phyloP scores from a whole-genome alignment of 352 stramenopile genomes.

The Globisporangium lucens region DNA sequence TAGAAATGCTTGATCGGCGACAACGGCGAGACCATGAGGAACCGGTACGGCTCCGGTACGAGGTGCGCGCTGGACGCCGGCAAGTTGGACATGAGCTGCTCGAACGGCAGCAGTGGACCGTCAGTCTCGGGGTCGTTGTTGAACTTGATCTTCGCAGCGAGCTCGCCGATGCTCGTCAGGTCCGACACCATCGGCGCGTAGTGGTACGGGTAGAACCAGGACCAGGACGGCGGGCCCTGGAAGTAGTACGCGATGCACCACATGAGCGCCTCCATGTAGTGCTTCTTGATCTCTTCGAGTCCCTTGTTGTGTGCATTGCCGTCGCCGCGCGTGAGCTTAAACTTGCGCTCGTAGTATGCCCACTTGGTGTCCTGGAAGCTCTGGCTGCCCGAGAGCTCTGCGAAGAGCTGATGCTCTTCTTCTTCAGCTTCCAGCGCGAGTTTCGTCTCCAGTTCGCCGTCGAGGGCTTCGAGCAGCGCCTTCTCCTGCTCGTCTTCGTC shows the following conservation, averaged over 20 bases:
- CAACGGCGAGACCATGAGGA: slow-evolving; percentile 94
- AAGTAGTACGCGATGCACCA: slow-evolving; percentile 86
- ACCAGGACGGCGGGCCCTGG: slow-evolving; percentile 95
- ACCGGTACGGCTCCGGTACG: slow-evolving; percentile 91
- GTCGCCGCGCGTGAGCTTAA: slow-evolving; percentile 56
- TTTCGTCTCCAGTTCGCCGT: slow-evolving; percentile 47
- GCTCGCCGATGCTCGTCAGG: slow-evolving; percentile 88
- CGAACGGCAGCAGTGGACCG: slow-evolving; percentile 93
- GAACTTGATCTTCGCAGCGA: slow-evolving; percentile 78
- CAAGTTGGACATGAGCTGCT: slow-evolving; percentile 98
- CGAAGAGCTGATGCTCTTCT: slow-evolving; percentile 45
- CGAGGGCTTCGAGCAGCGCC: slow-evolving; percentile 56
- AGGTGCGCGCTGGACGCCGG: slow-evolving; percentile 94
- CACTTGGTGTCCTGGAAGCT: slow-evolving; percentile 85
- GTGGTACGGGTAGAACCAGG: slow-evolving; percentile 99
- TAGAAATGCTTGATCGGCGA: slow-evolving; percentile 98
- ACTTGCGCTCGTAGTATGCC: slow-evolving; percentile 85
- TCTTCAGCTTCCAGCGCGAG: slow-evolving; percentile 38
- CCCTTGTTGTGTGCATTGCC: slow-evolving; percentile 51
- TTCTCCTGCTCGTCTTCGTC: slow-evolving; percentile 43
- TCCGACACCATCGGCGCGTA: slow-evolving; percentile 99
- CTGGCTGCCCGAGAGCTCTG: slow-evolving; percentile 49
- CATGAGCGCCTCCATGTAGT: slow-evolving; percentile 78
- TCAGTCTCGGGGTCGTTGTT: slow-evolving; percentile 54
- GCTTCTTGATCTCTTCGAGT: slow-evolving; percentile 60